Percentiles rank a stretch among this genome's conserved stretches.
These are phyloP conservation scores for Cladosporium oxysporum DNA, from an alignment of 2,329 filamentous ascomycete genomes.

Conservation along the genomic window DNA sequence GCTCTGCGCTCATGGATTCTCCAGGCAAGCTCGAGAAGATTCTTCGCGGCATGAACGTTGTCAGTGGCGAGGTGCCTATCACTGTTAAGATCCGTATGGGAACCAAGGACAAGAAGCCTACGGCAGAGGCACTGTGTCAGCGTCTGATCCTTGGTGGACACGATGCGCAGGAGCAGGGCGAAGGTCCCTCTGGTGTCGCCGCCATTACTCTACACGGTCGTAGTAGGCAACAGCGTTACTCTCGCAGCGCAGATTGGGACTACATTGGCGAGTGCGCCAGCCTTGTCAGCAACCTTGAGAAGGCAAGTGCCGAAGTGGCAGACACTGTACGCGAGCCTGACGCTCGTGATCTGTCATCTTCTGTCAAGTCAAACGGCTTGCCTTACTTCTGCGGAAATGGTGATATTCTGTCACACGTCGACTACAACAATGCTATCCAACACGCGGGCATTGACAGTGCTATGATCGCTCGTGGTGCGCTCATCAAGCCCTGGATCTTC, in stretches of 20 bases:
- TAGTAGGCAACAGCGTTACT: slow-evolving; percentile 92
- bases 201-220: slow-evolving; percentile 95
- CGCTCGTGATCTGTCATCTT: slow-evolving; percentile 67
- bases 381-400: slow-evolving; percentile 91
- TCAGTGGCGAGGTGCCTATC: slow-evolving; percentile 87
- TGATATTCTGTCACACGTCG: slow-evolving; percentile 89
- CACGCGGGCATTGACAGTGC: slow-evolving; percentile 84
- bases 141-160: slow-evolving; percentile 77
- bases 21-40: slow-evolving; percentile 90
- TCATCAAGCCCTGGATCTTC: slow-evolving; percentile 98
- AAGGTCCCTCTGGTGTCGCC: slow-evolving; percentile 79
- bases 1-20: slow-evolving; percentile 87
- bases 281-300: slow-evolving; percentile 78
- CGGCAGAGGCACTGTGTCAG: slow-evolving; percentile 77
- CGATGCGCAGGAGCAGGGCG: slow-evolving; percentile 66
- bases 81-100: slow-evolving; percentile 95
- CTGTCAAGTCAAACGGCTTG: slow-evolving; percentile 58
- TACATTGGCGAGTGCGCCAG: slow-evolving; percentile 91
- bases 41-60: slow-evolving; percentile 90
- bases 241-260: slow-evolving; percentile 85
- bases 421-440: slow-evolving; percentile 78
- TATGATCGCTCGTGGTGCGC: slow-evolving; percentile 93
- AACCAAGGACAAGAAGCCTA: slow-evolving; percentile 76
- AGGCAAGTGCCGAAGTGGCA: slow-evolving; percentile 62
- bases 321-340: slow-evolving; percentile 83